These are phyloP conservation scores for Haematococcus lacustris DNA, from an alignment of 139 green algal genomes.

Conservation along the genomic window DNA sequence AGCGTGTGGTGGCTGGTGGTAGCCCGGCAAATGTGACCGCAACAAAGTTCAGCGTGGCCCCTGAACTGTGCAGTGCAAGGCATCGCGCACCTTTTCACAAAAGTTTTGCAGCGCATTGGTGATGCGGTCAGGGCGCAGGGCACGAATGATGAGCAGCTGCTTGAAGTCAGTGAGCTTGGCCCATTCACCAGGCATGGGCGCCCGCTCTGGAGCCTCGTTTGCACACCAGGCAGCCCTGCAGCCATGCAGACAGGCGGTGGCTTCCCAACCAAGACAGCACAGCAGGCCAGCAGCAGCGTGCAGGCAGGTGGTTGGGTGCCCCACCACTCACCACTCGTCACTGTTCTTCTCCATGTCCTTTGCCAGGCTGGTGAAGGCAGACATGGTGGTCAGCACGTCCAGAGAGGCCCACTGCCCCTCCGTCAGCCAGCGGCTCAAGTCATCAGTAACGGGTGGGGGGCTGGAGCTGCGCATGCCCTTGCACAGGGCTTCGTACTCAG, in stretches of 20 bases:
- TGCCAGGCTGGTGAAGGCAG: constrained; percentile 49
- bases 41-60: too few species aligned
- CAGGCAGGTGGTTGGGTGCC: neutral
- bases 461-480: constrained; percentile 46
- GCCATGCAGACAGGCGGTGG: neutral
- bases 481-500: constrained; percentile 72
- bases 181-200: constrained; percentile 72
- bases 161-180: constrained; percentile 60
- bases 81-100: constrained; percentile 30
- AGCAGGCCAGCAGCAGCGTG: neutral
- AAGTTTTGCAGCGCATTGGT: constrained; percentile 67
- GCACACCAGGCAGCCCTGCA: constrained; percentile 51
- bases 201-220: constrained; percentile 57
- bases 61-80: too few species aligned
- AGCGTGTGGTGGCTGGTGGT: too few species aligned
- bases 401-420: constrained; percentile 74
- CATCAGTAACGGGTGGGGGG: constrained; percentile 68
- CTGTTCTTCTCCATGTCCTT: constrained; percentile 82
- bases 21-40: too few species aligned
- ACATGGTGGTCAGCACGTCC: constrained; percentile 55
- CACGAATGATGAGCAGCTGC: constrained; percentile 61
- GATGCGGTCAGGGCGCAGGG: constrained; percentile 72
- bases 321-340: constrained; percentile 54
- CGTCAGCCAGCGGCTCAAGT: constrained; percentile 71
- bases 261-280: neutral